Base-by-base conservation (phyloP, 106 monocot genomes). In the Allium sativum region DNA sequence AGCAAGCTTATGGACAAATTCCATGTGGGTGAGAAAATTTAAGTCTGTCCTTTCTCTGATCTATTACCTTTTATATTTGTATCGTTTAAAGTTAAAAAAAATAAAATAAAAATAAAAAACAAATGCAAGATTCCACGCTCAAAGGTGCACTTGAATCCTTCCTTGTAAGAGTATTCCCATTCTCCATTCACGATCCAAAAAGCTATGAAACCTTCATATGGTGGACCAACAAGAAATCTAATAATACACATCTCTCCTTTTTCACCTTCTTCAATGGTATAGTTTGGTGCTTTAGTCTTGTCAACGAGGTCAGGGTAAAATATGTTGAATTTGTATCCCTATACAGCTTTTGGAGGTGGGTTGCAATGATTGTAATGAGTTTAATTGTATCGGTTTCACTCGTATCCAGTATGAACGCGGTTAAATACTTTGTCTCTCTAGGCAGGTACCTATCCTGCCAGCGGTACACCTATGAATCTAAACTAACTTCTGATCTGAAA, bases 391-490 rank as follows among this genome's bases (percentile, higher is more conserved):
- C 90, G 90, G 48, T 95, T 95, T 90, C 95, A 95, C 55, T 95
- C 95, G 14, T 95, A 95, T 52, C 95, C 95, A 7, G 95, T 90
- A 48, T 95, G 95, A 61, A 90, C 95, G 52, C 95, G 68, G 55
- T 95, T 95, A 73, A 95, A 95, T 95, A 90, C 6, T 89, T n/a
- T n/a, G n/a, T 86, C 63, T 95, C 90, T 55, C 95, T 69, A n/a
- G 95, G 95, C 3, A 89, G 82, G 44, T 95, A 95, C 64, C 90
- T 95, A 71, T 95, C 95, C 63, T 90, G 95, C 95, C 95, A 95
- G 90, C 95, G 90, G 46, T 95, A 95, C 18, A 87, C 95, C 80
- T 94, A 86, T 55, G 95, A 90, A 69, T 95, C 95, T 18, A 95
- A 73, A 68, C 79, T 86, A 17, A 95, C 79, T 95, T 95, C 95